Evolutionary conservation across 2,329 filamentous ascomycete species (phyloP).

Genomic region (Microsporum ferrugineum): DNA sequence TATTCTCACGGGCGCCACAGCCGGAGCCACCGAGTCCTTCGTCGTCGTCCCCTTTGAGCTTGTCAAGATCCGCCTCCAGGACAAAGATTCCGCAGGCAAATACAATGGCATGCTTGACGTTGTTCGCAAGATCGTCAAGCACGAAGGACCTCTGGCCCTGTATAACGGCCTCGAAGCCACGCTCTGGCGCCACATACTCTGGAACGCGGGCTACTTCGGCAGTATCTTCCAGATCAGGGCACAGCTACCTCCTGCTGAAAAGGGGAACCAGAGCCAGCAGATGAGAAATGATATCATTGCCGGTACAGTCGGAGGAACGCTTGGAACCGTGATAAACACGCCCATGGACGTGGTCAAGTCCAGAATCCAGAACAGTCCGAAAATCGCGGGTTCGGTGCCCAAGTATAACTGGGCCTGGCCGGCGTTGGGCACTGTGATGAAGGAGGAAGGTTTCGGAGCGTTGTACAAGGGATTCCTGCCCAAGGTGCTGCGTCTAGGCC

Average conservation of each 20-base stretch:
- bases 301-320: slow-evolving; percentile 76
- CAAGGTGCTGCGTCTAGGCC: slow-evolving; percentile 73
- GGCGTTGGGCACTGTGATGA: slow-evolving; percentile 71
- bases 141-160: slow-evolving; percentile 74
- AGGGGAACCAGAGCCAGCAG: slow-evolving; percentile 60
- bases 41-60: slow-evolving; percentile 97
- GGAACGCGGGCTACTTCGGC: slow-evolving; percentile 95
- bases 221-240: slow-evolving; percentile 94
- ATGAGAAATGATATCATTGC: slow-evolving; percentile 80
- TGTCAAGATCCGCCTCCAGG: slow-evolving; percentile 95
- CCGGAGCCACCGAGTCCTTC: slow-evolving; percentile 89
- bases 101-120: slow-evolving; percentile 45
- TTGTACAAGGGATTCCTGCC: slow-evolving; percentile 97
- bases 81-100: slow-evolving; percentile 79
- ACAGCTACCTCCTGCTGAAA: slow-evolving; percentile 64
- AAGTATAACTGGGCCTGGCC: slow-evolving; percentile 99
- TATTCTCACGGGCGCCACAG: slow-evolving; percentile 83
- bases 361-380: slow-evolving; percentile 87
- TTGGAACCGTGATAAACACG: slow-evolving; percentile 86
- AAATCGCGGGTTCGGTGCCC: slow-evolving; percentile 64
- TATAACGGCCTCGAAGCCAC: slow-evolving; percentile 97
- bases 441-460: slow-evolving; percentile 82
- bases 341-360: slow-evolving; percentile 97
- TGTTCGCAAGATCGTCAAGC: slow-evolving; percentile 57
- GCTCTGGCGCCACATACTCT: slow-evolving; percentile 86